Evolutionary conservation across 495 filamentous ascomycete genomes (phyloP), one percentile per base, ranked within the genome.

Genomic region (Penicillium antarcticum): DNA sequence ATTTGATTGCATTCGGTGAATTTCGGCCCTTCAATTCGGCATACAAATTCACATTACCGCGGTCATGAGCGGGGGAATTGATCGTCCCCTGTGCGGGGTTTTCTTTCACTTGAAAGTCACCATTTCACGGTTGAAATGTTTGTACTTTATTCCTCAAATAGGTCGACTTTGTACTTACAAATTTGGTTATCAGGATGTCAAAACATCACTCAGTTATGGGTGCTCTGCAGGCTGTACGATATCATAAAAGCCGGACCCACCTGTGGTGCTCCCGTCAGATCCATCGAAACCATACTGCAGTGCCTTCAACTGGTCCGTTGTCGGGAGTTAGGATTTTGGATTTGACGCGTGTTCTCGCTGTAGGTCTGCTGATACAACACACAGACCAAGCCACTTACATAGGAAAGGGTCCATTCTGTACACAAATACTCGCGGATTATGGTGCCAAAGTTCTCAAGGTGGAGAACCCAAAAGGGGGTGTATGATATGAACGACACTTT

Each of bases 361-460:
- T 95, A 78, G 55, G 85, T 75, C 7, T 47, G 18, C 16, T 9
- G 3, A 11, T 6, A 36, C 37, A 37, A 32, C 10, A n/a, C n/a
- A n/a, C n/a, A n/a, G n/a, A n/a, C n/a, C n/a, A 6, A 19, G 29
- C 14, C 6, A 13, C 45, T 52, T 14, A 49, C 41, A 37, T 16
- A 9, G 1, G 5, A 32, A 39, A 68, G 62, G 63, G 56, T 83
- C 91, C 91, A 49, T 95, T 95, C 64, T 92, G 89, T 55, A 96
- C 91, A 26, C 91, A 96, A 65, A 95, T 96, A 23, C 80, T 96
- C 3, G 91, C 91, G 47, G 91, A 96, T 63, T 80, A 96, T 61
- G 91, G 91, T 12, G 91, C 91, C 37, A 89, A 95, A 57, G 82
- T 96, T 4, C 90, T 96, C 71, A 96, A 96, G 65, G 78, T 95